Percentiles rank a stretch among this genome's conserved stretches.
Conservation (phyloP, 139 green algal genomes). For the Chlamydomonas schloesseri region DNA sequence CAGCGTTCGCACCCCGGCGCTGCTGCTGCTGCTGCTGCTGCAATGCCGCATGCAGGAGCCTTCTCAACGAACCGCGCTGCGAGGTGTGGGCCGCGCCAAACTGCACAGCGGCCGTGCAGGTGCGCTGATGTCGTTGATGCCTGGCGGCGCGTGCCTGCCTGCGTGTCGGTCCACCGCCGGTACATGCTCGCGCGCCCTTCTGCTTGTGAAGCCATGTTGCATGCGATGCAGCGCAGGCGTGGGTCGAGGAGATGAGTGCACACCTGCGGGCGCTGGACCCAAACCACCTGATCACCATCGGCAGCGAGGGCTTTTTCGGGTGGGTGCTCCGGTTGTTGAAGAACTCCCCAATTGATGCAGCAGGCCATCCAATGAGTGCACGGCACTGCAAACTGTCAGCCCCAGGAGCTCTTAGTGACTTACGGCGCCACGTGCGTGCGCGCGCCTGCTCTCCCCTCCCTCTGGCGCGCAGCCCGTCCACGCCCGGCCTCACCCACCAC, state of each 20-base stretch:
- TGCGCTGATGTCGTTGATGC: conserved; percentile 56
- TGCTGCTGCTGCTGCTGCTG: no score
- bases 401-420: no score
- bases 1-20: no score
- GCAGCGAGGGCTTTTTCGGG: conserved; percentile 75
- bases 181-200: background rate
- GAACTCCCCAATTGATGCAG: background rate
- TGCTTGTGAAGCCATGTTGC: background rate
- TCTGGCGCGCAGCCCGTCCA: no score
- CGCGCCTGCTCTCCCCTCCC: background rate
- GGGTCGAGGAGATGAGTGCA: conserved; percentile 44
- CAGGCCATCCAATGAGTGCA: background rate
- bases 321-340: conserved; percentile 24
- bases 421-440: no score
- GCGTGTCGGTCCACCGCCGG: background rate
- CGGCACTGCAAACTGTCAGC: no score
- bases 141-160: background rate
- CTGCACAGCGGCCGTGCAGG: conserved; percentile 54
- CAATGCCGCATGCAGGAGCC: conserved; percentile 58
- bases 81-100: conserved; percentile 51
- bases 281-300: conserved; percentile 78
- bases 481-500: background rate
- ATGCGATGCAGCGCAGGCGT: conserved; percentile 56
- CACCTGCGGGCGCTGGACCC: conserved; percentile 15
- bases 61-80: conserved; percentile 85